These are phyloP conservation scores for Triglochin maritima DNA, from an alignment of 106 monocot species.

Conservation along the genomic window DNA sequence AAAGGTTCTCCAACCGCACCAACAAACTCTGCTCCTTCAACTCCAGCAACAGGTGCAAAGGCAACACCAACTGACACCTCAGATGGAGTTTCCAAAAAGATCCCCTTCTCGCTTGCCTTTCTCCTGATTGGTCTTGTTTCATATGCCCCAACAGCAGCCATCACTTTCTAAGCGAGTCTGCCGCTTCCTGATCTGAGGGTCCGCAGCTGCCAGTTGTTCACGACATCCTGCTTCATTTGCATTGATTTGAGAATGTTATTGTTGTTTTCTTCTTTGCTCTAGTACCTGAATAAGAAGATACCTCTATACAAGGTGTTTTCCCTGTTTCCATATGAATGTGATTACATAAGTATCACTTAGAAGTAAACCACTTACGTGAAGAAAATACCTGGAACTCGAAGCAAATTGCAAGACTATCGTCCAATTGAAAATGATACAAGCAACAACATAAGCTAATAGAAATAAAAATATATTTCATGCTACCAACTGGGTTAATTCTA, in stretches of 20 bases:
- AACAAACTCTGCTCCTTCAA: neutral
- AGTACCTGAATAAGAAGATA: neutral
- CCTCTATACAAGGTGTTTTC: neutral
- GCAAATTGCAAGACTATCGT: too few species aligned
- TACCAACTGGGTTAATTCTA: too few species aligned
- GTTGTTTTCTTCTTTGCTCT: neutral
- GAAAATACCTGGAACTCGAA: too few species aligned
- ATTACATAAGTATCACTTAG: too few species aligned
- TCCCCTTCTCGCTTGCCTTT: slow-evolving; percentile 1
- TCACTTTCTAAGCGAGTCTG: neutral
- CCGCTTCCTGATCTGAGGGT: neutral
- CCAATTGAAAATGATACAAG: too few species aligned
- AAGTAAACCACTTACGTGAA: too few species aligned
- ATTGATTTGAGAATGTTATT: neutral
- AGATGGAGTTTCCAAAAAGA: neutral
- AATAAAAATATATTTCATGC: too few species aligned
- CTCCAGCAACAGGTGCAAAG: slow-evolving; percentile 1
- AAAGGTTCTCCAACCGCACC: too few species aligned
- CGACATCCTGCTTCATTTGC: neutral
- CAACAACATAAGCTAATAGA: too few species aligned
- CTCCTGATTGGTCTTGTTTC: neutral
- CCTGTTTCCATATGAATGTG: neutral
- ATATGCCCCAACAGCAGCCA: neutral
- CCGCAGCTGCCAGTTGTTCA: neutral
- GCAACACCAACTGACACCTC: neutral